Evolutionary conservation across 768 basidiomycete genomes (phyloP).

Genomic region (Amylocystis lapponica): DNA sequence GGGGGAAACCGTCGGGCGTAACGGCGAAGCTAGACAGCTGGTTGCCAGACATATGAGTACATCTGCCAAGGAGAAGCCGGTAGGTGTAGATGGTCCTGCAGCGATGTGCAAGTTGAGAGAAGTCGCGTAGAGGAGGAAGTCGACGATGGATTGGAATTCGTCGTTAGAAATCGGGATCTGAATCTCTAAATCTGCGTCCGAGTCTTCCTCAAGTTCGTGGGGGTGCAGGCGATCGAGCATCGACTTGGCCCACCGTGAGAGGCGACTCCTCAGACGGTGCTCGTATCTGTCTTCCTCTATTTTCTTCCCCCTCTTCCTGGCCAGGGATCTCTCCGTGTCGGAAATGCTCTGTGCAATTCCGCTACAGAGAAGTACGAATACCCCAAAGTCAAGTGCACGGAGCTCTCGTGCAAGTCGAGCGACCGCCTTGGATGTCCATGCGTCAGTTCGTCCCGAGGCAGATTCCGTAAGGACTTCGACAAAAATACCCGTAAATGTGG

Average conservation of each 20-base stretch:
- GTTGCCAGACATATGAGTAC: constrained; percentile 10
- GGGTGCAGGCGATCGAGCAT: constrained; percentile 15
- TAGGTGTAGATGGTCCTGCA: neutral
- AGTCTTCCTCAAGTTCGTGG: no score
- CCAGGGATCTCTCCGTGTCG: neutral
- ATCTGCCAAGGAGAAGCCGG: constrained; percentile 5
- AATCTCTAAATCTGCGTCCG: neutral
- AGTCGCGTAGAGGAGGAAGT: constrained; percentile 20
- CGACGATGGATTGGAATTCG: constrained; percentile 7
- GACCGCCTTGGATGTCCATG: constrained; percentile 41
- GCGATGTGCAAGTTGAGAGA: constrained; percentile 5
- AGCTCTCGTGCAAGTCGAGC: constrained; percentile 30
- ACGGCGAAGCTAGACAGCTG: constrained; percentile 8
- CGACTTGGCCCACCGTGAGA: constrained; percentile 21
- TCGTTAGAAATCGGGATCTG: neutral
- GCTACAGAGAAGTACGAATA: constrained; percentile 27
- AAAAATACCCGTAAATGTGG: constrained; percentile 29
- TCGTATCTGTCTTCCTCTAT: neutral
- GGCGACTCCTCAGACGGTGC: constrained; percentile 4
- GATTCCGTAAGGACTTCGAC: constrained; percentile 23
- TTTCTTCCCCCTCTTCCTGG: constrained; percentile 3
- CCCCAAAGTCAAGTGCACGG: constrained; percentile 25
- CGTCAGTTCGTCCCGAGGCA: constrained; percentile 8
- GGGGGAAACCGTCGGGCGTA: neutral
- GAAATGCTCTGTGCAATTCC: constrained; percentile 18